Conservation (phyloP, 495 filamentous ascomycete species). For the Xeromyces bisporus region DNA sequence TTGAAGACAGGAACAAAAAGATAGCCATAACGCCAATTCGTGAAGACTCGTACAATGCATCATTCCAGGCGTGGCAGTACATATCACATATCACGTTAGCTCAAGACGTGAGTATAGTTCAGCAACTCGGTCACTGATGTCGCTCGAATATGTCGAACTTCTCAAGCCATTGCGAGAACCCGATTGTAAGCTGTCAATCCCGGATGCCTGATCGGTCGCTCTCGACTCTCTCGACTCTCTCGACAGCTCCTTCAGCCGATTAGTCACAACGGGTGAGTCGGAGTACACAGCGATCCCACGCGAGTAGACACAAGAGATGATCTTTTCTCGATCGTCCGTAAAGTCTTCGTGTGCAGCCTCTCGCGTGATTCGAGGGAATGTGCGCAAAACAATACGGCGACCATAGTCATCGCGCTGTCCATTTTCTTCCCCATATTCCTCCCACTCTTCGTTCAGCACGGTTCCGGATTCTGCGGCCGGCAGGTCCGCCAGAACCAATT, state of each 20-base stretch:
- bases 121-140: background rate
- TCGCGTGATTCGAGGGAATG: conserved; percentile 38
- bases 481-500: conserved; percentile 40
- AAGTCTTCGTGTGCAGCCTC: conserved; percentile 40
- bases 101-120: no score
- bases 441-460: conserved; percentile 28
- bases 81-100: no score
- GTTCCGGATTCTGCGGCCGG: conserved; percentile 28
- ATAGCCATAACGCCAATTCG: no score
- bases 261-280: conserved; percentile 35
- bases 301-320: conserved; percentile 29
- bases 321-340: conserved; percentile 23
- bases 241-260: conserved; percentile 30
- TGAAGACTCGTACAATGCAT: no score
- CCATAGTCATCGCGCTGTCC: conserved; percentile 9
- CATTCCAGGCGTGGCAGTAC: no score
- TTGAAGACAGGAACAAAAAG: no score
- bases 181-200: conserved; percentile 8
- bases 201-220: no score
- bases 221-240: conserved; percentile 21
- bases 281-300: conserved; percentile 36
- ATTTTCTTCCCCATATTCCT: conserved; percentile 21
- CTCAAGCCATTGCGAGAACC: conserved; percentile 7
- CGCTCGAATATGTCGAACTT: conserved; percentile 2
- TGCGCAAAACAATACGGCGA: conserved; percentile 31